Evolutionary conservation across 2,329 filamentous ascomycete genomes (phyloP).

Genomic region (Colletotrichum truncatum): DNA sequence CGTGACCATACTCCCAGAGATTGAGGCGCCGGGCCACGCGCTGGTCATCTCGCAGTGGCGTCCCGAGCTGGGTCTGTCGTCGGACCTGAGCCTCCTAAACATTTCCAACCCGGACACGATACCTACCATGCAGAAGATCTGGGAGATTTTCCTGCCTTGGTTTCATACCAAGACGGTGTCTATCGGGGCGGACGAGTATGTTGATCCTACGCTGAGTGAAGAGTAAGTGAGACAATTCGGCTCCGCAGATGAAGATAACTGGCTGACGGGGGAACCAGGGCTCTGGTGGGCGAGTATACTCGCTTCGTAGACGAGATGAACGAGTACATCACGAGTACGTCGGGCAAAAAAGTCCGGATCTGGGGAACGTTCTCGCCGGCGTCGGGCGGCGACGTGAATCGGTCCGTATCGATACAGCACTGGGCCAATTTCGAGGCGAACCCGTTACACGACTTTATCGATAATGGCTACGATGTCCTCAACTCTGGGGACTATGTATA

Average conservation of each 20-base stretch:
- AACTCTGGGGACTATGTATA: slow-evolving; percentile 38
- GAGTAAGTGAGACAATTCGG: slow-evolving; percentile 31
- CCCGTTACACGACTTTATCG: slow-evolving; percentile 32
- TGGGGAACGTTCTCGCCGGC: slow-evolving; percentile 55
- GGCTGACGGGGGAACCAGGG: neutral
- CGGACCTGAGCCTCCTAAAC: slow-evolving; percentile 56
- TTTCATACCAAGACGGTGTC: slow-evolving; percentile 64
- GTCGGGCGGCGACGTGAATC: slow-evolving; percentile 17
- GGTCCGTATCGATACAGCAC: slow-evolving; percentile 46
- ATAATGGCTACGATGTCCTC: slow-evolving; percentile 35
- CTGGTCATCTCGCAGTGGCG: slow-evolving; percentile 68
- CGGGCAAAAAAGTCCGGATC: slow-evolving; percentile 56
- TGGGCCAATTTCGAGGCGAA: slow-evolving; percentile 36
- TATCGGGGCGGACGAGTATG: slow-evolving; percentile 65
- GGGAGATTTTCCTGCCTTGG: slow-evolving; percentile 62
- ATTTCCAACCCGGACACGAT: slow-evolving; percentile 57
- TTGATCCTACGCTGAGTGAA: slow-evolving; percentile 42
- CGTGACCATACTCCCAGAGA: slow-evolving; percentile 67
- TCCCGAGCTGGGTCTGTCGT: slow-evolving; percentile 58
- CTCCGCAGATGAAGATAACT: rapidly evolving
- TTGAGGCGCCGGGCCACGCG: slow-evolving; percentile 67
- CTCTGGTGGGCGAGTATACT: slow-evolving; percentile 57
- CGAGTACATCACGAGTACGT: slow-evolving; percentile 37
- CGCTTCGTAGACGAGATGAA: slow-evolving; percentile 55
- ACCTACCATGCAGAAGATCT: slow-evolving; percentile 60